These are phyloP conservation scores for Tuctoria greenei DNA, from an alignment of 176 grass and related monocot species.

Conservation along the genomic window DNA sequence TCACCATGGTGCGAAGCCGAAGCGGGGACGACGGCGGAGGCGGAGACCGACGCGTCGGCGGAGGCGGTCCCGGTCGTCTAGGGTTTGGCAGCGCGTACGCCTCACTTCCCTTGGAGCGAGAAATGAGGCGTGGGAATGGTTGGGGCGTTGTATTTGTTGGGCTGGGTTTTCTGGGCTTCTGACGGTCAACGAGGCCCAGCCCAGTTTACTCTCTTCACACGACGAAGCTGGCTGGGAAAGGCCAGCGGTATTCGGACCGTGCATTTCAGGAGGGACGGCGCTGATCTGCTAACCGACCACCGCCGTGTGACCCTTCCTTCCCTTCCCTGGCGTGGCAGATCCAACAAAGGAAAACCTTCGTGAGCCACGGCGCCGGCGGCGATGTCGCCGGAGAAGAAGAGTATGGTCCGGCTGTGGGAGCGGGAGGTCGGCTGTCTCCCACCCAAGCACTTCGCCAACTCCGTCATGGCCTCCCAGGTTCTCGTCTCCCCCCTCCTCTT, in stretches of 20 bases:
- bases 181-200: background rate
- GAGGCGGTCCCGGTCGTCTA: slow-evolving; percentile 17
- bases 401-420: slow-evolving; percentile 44
- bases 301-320: too few species aligned
- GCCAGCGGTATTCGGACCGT: background rate
- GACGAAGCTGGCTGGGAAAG: background rate
- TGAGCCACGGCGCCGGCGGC: background rate
- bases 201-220: background rate
- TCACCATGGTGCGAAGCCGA: slow-evolving; percentile 40
- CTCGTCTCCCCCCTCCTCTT: background rate
- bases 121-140: too few species aligned
- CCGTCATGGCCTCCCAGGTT: slow-evolving; percentile 42
- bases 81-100: slow-evolving; percentile 38
- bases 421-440: slow-evolving; percentile 49
- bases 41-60: background rate
- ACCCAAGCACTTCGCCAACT: slow-evolving; percentile 43
- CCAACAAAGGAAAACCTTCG: slow-evolving; percentile 13
- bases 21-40: background rate
- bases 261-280: background rate
- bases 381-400: slow-evolving; percentile 35
- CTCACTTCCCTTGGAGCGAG: background rate
- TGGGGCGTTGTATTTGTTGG: background rate
- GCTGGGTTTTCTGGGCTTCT: too few species aligned
- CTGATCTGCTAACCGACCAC: background rate
- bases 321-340: too few species aligned